Conservation (phyloP, 257 asterid species). For the Lithospermum erythrorhizon region DNA sequence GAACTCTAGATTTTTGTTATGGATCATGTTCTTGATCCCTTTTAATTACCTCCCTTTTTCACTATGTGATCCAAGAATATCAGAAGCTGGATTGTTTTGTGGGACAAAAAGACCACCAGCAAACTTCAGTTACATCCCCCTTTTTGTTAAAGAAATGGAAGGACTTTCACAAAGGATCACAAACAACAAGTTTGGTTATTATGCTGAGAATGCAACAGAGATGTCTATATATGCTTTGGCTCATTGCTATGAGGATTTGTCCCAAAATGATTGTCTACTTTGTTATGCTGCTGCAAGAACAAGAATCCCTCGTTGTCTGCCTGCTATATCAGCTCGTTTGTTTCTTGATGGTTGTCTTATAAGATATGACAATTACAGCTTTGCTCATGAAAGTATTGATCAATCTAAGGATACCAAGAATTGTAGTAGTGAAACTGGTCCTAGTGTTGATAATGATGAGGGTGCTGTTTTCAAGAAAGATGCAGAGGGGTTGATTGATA, state of each 20-base stretch:
- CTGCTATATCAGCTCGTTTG: slow-evolving; percentile 36
- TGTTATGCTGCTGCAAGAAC: slow-evolving; percentile 58
- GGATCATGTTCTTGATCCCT: slow-evolving; percentile 16
- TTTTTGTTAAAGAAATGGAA: slow-evolving; percentile 51
- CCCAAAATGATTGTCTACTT: slow-evolving; percentile 62
- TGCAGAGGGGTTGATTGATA: slow-evolving; percentile 35
- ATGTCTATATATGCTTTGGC: slow-evolving; percentile 41
- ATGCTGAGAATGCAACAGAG: slow-evolving; percentile 16
- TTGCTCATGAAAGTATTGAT: slow-evolving; percentile 41
- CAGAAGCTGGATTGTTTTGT: slow-evolving; percentile 54
- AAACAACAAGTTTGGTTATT: slow-evolving; percentile 31
- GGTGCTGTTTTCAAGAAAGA: slow-evolving; percentile 26
- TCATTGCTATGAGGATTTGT: slow-evolving; percentile 53
- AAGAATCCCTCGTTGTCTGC: slow-evolving; percentile 36
- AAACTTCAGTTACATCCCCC: slow-evolving; percentile 31
- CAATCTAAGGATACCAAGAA: slow-evolving; percentile 20
- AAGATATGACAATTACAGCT: slow-evolving; percentile 48
- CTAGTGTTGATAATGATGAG: slow-evolving; percentile 17
- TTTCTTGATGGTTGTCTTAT: slow-evolving; percentile 55
- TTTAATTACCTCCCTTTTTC: slow-evolving; percentile 1
- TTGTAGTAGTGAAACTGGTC: slow-evolving; percentile 23
- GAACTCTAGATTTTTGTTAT: slow-evolving; percentile 1
- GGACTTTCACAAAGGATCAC: slow-evolving; percentile 41
- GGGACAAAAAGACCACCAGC: slow-evolving; percentile 26
- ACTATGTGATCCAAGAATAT: slow-evolving; percentile 61